Conservation (phyloP, 352 stramenopile species). For the Phytophthora crassamura region DNA sequence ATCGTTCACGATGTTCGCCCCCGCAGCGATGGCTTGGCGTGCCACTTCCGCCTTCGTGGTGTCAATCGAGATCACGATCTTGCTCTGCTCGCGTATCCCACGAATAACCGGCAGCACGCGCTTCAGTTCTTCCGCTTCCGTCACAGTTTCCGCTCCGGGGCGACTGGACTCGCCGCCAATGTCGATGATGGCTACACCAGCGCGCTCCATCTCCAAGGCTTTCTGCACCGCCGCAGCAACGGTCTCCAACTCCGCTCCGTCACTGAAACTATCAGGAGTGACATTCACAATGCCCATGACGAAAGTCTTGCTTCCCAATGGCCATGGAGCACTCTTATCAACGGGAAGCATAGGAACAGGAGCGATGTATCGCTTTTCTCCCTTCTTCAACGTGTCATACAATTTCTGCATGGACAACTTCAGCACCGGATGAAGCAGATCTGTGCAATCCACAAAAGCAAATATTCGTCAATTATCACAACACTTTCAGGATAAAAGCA, state of each 20-base stretch:
- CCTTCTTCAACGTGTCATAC: constrained; percentile 46
- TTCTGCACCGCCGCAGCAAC: constrained; percentile 75
- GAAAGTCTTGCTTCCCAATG: constrained; percentile 70
- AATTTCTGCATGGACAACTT: constrained; percentile 80
- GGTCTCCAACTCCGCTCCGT: constrained; percentile 50
- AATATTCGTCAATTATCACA: not conserved
- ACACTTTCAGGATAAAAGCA: not conserved
- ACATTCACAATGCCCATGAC: constrained; percentile 99
- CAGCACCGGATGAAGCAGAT: constrained; percentile 80
- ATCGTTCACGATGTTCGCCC: constrained; percentile 98
- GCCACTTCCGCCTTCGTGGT: constrained; percentile 95
- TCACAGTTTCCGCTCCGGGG: constrained; percentile 93
- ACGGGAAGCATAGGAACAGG: constrained; percentile 66
- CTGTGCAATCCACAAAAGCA: constrained; percentile 23
- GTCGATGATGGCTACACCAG: constrained; percentile 96
- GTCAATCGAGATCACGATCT: constrained; percentile 96
- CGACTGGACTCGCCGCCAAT: constrained; percentile 98
- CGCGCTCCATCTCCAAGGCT: constrained; percentile 88
- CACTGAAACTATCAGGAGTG: constrained; percentile 99
- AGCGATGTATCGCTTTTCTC: constrained; percentile 37
- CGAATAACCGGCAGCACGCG: constrained; percentile 95
- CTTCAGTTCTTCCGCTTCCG: constrained; percentile 90
- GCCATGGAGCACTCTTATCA: constrained; percentile 48
- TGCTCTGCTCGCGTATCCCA: constrained; percentile 76
- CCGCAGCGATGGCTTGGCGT: constrained; percentile 87